Evolutionary conservation across 2,329 filamentous ascomycete species (phyloP).

Genomic region (Zasmidium cellare): DNA sequence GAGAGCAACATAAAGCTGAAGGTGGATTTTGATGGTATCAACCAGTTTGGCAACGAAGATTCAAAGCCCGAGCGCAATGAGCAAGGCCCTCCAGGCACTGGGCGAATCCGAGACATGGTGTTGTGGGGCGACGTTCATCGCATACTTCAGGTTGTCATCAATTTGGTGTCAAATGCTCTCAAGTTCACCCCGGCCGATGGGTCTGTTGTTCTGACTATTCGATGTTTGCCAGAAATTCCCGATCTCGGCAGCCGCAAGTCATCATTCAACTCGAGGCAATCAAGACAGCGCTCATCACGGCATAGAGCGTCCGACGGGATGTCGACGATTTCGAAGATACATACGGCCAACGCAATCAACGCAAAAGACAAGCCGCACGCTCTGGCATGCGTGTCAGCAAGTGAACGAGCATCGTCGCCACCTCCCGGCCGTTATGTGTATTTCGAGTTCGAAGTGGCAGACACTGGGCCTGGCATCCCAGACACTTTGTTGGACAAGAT

Average conservation of each 20-base stretch:
- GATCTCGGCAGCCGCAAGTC: conserved; percentile 45
- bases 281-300: conserved; percentile 17
- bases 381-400: conserved; percentile 8
- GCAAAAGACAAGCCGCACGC: conserved; percentile 39
- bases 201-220: conserved; percentile 73
- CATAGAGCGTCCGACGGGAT: conserved; percentile 9
- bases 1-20: conserved; percentile 74
- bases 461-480: conserved; percentile 84
- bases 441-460: conserved; percentile 87
- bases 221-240: conserved; percentile 65
- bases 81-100: conserved; percentile 51
- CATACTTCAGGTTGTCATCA: conserved; percentile 90
- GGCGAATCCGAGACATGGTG: conserved; percentile 78
- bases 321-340: conserved; percentile 2
- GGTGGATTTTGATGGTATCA: conserved; percentile 66
- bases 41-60: conserved; percentile 31
- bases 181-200: conserved; percentile 85
- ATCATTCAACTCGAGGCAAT: conserved; percentile 34
- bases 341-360: conserved; percentile 49
- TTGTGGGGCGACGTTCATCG: conserved; percentile 91
- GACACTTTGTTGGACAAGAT: conserved; percentile 75
- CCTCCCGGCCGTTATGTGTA: conserved; percentile 67
- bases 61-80: conserved; percentile 9
- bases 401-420: conserved; percentile 31
- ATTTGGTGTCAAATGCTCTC: conserved; percentile 84